These are phyloP conservation scores for Hypoxylon sp. DNA, from an alignment of 2,329 filamentous ascomycete species.

Conservation along the genomic window DNA sequence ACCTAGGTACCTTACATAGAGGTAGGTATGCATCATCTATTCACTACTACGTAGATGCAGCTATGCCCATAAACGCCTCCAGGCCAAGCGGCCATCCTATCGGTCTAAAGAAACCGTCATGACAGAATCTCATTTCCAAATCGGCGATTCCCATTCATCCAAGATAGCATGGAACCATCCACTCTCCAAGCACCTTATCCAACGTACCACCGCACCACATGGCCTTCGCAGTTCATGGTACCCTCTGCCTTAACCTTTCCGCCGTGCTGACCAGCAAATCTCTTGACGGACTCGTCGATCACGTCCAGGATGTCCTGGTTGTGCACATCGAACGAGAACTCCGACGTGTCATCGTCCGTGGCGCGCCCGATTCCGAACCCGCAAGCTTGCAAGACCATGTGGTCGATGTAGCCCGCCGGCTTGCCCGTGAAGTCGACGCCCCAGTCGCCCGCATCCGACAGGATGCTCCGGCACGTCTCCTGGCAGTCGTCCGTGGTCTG, in stretches of 20 bases:
- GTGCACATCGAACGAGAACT: conserved; percentile 34
- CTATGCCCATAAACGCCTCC: conserved; percentile 4
- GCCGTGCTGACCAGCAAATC: conserved; percentile 38
- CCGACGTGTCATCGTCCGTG: conserved; percentile 26
- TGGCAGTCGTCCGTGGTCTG: conserved; percentile 33
- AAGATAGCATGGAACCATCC: background rate
- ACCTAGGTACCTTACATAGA: background rate
- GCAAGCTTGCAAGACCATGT: conserved; percentile 37
- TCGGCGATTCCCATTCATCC: background rate
- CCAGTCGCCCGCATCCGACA: conserved; percentile 44
- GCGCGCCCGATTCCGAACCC: conserved; percentile 39
- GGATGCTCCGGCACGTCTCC: conserved; percentile 39
- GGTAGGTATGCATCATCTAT: background rate
- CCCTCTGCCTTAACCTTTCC: conserved; percentile 44
- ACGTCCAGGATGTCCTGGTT: conserved; percentile 47
- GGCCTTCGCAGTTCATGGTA: conserved; percentile 41
- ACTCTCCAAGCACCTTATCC: conserved; percentile 9
- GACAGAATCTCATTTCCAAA: background rate
- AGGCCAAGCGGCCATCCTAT: conserved; percentile 16
- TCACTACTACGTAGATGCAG: background rate
- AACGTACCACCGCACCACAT: conserved; percentile 43
- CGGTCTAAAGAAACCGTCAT: background rate
- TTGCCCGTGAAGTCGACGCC: conserved; percentile 42
- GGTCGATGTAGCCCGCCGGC: conserved; percentile 34
- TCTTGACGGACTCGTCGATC: conserved; percentile 32